Percentiles rank a stretch among this genome's conserved stretches.
Conservation (phyloP, 192 early-diverging fungal genomes). For the Jimgerdemannia flammicorona region DNA sequence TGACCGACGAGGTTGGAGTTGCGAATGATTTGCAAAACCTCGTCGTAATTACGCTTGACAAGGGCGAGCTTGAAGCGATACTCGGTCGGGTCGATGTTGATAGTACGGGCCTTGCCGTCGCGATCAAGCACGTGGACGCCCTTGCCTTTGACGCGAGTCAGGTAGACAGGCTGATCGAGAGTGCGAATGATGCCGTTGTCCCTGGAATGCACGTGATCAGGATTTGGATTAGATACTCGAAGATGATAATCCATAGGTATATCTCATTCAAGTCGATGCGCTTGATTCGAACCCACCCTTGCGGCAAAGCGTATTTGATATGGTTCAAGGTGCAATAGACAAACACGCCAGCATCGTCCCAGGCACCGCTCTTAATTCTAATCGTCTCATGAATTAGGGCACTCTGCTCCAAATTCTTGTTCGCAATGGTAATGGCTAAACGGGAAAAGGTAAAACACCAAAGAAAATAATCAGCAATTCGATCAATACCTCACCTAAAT, state of each 20-base stretch:
- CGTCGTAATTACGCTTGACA: conserved; percentile 88
- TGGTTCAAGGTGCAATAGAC: conserved; percentile 98
- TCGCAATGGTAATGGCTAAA: conserved; percentile 82
- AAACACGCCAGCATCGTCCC: conserved; percentile 91
- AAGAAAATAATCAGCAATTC: too few species aligned
- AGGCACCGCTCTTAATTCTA: conserved; percentile 95
- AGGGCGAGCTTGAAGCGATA: conserved; percentile 97
- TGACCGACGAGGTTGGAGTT: conserved; percentile 96
- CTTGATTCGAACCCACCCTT: conserved; percentile 58
- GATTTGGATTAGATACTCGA: not conserved
- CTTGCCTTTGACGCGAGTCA: conserved; percentile 84
- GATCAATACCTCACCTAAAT: too few species aligned
- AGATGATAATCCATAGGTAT: not conserved
- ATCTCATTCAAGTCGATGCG: not conserved
- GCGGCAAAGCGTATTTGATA: conserved; percentile 93
- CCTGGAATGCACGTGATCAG: conserved; percentile 22
- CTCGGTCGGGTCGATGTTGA: conserved; percentile 97
- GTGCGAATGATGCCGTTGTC: conserved; percentile 98
- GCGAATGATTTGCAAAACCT: conserved; percentile 94
- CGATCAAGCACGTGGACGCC: conserved; percentile 86
- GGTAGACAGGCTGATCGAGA: conserved; percentile 92
- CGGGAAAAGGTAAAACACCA: not conserved
- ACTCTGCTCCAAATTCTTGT: conserved; percentile 84
- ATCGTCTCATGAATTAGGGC: conserved; percentile 96
- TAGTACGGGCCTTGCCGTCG: conserved; percentile 80